Conservation (phyloP, 441 rosid genomes). For the Kokia cookei region DNA sequence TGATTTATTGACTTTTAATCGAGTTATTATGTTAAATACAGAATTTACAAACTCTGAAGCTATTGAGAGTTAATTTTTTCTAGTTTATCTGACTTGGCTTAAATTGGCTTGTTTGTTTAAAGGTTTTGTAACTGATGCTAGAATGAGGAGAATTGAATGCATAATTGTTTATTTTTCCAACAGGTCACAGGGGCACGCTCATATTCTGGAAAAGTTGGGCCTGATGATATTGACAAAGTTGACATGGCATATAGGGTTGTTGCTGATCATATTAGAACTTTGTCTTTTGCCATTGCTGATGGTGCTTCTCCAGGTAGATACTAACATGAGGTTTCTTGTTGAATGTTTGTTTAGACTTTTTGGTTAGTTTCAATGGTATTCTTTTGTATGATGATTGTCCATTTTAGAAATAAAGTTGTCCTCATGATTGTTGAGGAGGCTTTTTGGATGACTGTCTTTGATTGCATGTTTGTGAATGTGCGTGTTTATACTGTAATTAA, state of each 20-base stretch:
- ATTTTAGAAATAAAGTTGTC: neutral
- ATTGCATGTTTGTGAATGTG: neutral
- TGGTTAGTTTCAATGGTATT: neutral
- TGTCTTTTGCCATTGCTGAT: conserved; percentile 97
- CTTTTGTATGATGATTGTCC: neutral
- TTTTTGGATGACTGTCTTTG: neutral
- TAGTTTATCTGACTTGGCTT: neutral
- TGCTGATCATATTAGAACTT: conserved; percentile 94
- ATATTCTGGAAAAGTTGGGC: conserved; percentile 93
- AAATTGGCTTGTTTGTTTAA: neutral
- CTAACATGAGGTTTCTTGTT: neutral
- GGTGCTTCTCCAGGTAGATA: conserved; percentile 94
- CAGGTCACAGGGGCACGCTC: conserved; percentile 85
- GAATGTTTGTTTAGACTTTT: neutral
- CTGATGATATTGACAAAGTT: conserved; percentile 71
- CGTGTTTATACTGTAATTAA: neutral
- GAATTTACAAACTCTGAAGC: neutral
- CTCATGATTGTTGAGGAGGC: neutral
- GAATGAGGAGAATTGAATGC: neutral
- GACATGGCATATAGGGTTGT: conserved; percentile 99
- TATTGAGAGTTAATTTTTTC: neutral
- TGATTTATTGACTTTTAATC: neutral
- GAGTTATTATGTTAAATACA: neutral
- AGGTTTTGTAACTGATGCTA: neutral
- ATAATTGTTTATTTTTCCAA: neutral